Base-by-base conservation (phyloP, 2,329 filamentous ascomycete genomes). In the Colletotrichum ledebouriae region DNA sequence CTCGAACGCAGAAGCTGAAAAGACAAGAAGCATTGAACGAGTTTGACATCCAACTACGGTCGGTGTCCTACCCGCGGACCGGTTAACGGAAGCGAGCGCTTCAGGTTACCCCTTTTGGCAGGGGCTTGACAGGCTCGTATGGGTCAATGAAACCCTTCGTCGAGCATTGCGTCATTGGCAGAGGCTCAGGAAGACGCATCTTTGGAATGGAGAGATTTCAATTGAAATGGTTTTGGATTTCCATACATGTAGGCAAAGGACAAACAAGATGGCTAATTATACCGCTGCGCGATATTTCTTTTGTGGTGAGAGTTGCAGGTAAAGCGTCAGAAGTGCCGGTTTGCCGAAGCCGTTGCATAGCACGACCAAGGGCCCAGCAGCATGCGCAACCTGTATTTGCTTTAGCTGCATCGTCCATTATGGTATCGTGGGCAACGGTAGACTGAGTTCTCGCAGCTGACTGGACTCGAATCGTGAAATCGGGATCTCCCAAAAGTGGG, bases 291-390 rank as follows among this genome's bases (percentile, higher is more conserved):
- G 77, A 59, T 80, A 80, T 72, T 75, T 75, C 22, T 47, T 72
- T 17, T 77, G 76, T 0, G 79, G 79, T 1, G 78, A 79, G 2
- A 83, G 71, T 10, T 75, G 75, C 12, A 77, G 72, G 59, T 81
- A 82, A 49, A 82, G 79, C 5, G 79, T 72, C 4, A 81, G 75
- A 4, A 83, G 76, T 0, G 79, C 76, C 3, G 81, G 25, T 53
- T 82, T 83, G 12, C 78, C 76, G 17, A 79, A 74, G 2, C 75
- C 76, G 12, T 76, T 76, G 41, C 77, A 76, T 15, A 78, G 64
- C n/a, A 78, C 75, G 60, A 78, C 81, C 25, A 81, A 69, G 6
- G 73, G 72, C 1, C 73, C 70, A 0, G 73, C 65, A 5, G 77
- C 62, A 33, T 76, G 76, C 3, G 56, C 62, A 20, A 55, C 57